These are phyloP conservation scores for Lachancea quebecensis DNA, from an alignment of 805 yeast genomes.

Conservation along the genomic window DNA sequence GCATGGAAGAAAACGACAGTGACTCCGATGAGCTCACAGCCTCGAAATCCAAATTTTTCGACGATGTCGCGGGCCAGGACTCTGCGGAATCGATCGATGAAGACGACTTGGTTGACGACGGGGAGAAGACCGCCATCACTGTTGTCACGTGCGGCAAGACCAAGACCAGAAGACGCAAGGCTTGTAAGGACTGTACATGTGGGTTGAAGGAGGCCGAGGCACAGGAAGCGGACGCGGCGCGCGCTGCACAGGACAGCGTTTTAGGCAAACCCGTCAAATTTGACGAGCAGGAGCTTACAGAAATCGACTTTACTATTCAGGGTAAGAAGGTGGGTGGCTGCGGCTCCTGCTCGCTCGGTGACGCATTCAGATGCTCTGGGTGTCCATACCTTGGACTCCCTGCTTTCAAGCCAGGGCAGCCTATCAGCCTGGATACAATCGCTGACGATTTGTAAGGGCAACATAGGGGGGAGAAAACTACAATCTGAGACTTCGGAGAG, in stretches of 20 bases:
- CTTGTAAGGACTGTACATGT: conserved; percentile 97
- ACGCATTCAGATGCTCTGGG: conserved; percentile 96
- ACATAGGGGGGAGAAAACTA: background rate
- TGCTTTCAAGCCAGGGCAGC: conserved; percentile 97
- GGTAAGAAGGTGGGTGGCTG: conserved; percentile 94
- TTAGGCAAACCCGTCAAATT: conserved; percentile 35
- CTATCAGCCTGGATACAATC: conserved; percentile 64
- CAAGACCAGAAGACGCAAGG: conserved; percentile 50
- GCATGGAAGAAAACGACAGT: conserved; percentile 31
- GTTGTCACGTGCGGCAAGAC: conserved; percentile 29
- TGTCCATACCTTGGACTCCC: conserved; percentile 97
- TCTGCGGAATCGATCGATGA: conserved; percentile 52
- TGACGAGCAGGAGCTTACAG: conserved; percentile 64
- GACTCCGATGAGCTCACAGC: conserved; percentile 34
- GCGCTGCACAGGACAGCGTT: conserved; percentile 34
- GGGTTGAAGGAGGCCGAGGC: conserved; percentile 89
- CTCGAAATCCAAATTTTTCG: conserved; percentile 48
- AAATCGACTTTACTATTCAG: conserved; percentile 90
- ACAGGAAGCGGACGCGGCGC: conserved; percentile 36
- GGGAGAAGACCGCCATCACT: conserved; percentile 25
- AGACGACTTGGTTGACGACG: conserved; percentile 44
- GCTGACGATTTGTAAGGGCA: conserved; percentile 62
- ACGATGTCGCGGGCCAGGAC: conserved; percentile 37
- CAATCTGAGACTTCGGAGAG: background rate
- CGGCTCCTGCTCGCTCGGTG: conserved; percentile 95